A percentile compares a stretch with the other conserved stretches of the same genome.
phyloP scores from a whole-genome alignment of 2,329 filamentous ascomycete genomes.

The Madurella mycetomatis region DNA sequence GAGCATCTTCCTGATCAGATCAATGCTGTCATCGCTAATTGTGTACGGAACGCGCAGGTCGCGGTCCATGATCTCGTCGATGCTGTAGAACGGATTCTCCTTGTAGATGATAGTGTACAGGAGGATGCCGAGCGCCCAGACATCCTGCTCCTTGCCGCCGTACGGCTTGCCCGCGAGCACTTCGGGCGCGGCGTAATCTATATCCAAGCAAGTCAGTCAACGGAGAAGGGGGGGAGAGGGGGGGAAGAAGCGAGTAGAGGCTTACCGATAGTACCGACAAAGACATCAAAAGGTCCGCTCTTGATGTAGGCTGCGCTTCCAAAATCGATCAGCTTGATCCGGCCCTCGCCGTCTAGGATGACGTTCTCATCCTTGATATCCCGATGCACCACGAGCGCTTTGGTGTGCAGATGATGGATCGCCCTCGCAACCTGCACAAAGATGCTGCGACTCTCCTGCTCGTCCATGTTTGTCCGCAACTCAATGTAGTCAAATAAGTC shows the following conservation, averaged over 20 bases:
- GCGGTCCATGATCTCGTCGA: conserved; percentile 98
- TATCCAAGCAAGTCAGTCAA: background rate
- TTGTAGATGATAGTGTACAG: conserved; percentile 99
- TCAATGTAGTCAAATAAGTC: conserved; percentile 99
- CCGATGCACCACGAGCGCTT: conserved; percentile 86
- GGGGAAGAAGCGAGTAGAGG: conserved; percentile 9
- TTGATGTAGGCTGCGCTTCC: conserved; percentile 98
- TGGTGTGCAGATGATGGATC: conserved; percentile 85
- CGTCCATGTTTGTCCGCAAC: conserved; percentile 91
- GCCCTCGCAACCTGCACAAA: conserved; percentile 90
- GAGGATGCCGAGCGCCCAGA: conserved; percentile 95
- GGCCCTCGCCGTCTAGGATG: conserved; percentile 88
- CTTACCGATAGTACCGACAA: conserved; percentile 96
- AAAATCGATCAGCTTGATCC: conserved; percentile 97
- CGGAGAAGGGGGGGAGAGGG: background rate
- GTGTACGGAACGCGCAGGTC: conserved; percentile 86
- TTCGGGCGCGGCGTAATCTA: conserved; percentile 98
- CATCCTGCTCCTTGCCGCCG: conserved; percentile 92
- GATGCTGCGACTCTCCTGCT: conserved; percentile 87
- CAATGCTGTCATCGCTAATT: conserved; percentile 86
- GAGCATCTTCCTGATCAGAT: conserved; percentile 87
- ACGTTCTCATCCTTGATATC: conserved; percentile 99
- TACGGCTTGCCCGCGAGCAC: conserved; percentile 90
- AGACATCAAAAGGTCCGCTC: conserved; percentile 96
- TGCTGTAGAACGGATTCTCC: conserved; percentile 98